Base-by-base conservation (phyloP, 768 basidiomycete genomes). In the Agaricus bisporus region DNA sequence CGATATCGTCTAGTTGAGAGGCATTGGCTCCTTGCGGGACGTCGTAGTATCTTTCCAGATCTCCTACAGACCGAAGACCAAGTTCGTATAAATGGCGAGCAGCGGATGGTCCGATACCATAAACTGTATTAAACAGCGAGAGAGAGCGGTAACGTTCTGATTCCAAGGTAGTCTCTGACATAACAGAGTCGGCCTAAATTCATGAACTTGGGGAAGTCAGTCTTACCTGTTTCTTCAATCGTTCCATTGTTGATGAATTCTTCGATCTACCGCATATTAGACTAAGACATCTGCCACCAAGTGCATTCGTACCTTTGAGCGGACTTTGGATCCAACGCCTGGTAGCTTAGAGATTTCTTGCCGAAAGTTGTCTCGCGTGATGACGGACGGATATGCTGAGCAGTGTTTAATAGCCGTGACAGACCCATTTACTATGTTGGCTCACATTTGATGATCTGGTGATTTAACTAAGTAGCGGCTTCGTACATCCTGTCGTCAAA, bases 91-190 rank as follows among this genome's bases (percentile, higher is more conserved):
- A 73, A 37, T 75, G 70, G 5, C 82, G 77, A 5, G 91, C 87
- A 6, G 77, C 87, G n/a, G 70, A 66, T 0, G 89, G 74, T 6
- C 91, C 91, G 32, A 93, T 83, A 8, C 88, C 85, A 50, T 93
- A 82, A 51, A 93, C 68, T 5, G 78, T 72, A 12, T 77, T 70
- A 61, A 93, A 88, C 0, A 70, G 60, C 6, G 76, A 75, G 7
- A 91, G 74, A 0, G 80, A 66, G 48, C 71, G 66, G 63, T 79
- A 89, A 35, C 86, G 80, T 22, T 73, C 57, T 0, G 82, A 81
- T 5, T 63, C 61, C 5, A 67, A 65, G 9, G 78, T 78, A 8
- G 61, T 72, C 64, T 74, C 81, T 86, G 51, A 56, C n/a, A 49
- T 41, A 22, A 35, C 48, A 32, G 48, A 32, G 48, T 36, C 15